These are phyloP conservation scores for Cinchona pubescens DNA, from an alignment of 257 asterid genomes.

Conservation along the genomic window DNA sequence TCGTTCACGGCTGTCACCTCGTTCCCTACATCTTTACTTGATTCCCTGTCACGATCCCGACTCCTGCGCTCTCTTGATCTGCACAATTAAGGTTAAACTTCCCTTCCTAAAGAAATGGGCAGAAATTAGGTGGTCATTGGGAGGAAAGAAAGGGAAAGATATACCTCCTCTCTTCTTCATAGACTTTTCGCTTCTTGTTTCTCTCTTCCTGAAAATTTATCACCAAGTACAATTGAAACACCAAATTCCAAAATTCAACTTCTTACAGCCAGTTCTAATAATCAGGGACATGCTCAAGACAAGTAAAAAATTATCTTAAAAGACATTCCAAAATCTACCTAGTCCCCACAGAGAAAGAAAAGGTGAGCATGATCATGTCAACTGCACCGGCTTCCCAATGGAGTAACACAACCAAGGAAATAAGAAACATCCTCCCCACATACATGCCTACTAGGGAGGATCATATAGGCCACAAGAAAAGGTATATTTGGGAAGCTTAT, in stretches of 20 bases:
- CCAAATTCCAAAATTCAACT: slow-evolving; percentile 8
- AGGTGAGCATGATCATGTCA: background rate
- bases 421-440: background rate
- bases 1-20: slow-evolving; percentile 55
- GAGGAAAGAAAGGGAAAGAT: background rate
- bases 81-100: slow-evolving; percentile 20
- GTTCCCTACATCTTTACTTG: slow-evolving; percentile 70
- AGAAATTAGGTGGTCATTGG: background rate
- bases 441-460: background rate
- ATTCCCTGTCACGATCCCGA: slow-evolving; percentile 48
- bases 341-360: background rate
- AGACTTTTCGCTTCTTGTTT: slow-evolving; percentile 67
- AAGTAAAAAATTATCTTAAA: background rate
- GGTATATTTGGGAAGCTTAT: background rate
- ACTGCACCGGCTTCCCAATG: background rate
- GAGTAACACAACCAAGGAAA: background rate
- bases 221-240: slow-evolving; percentile 22
- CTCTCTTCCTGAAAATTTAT: slow-evolving; percentile 68
- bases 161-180: slow-evolving; percentile 83
- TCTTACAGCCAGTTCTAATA: background rate
- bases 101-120: background rate
- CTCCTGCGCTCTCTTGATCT: slow-evolving; percentile 73
- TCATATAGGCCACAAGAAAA: background rate
- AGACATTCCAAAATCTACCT: background rate
- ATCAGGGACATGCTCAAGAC: background rate